Evolutionary conservation across 2,329 filamentous ascomycete genomes (phyloP), one percentile per base, ranked within the genome.

Genomic region (Xylariaceae sp.): DNA sequence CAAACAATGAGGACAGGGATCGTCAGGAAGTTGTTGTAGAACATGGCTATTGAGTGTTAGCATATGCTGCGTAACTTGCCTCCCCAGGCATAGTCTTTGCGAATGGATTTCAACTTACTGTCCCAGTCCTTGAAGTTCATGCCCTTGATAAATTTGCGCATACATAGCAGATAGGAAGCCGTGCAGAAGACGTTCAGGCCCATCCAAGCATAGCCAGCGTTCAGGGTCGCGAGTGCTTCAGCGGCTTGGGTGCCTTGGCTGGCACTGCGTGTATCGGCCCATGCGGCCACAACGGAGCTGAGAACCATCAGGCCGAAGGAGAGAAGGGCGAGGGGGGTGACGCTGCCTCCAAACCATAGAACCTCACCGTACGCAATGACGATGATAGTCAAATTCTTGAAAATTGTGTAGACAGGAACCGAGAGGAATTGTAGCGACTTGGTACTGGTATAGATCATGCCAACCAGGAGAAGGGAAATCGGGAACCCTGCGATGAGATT

Each of bases 41-140:
- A 97, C 94, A 97, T 99, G 67, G 92, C 93, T 97, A 60, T 44
- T 45, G 41, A 54, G n/a, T 44, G 66, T 73, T 63, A 77, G 70
- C 43, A 58, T 17, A 28, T 16, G 6, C 42, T 43, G 4, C 22
- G 22, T 28, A 28, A 28, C 7, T 7, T 28, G 16, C 16, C 9
- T 14, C n/a, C 34, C 13, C 34, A 38, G 10, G 16, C 13, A 5
- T 38, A 38, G 34, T 38, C 13, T 38, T 10, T 38, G 34, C 5
- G 17, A 9, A 42, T 22, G 12, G 12, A 5, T 38, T 19, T 22
- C 40, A 31, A 85, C 93, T 75, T 81, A 97, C 93, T 96, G 72
- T 99, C 94, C 79, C 95, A 97, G 71, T 97, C 94, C 81, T 96
- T 97, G 77, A 99, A 97, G 80, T 96, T 97, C 78, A 96, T 97